A percentile compares a stretch with the other conserved stretches of the same genome.
These are phyloP conservation scores for Exophiala mesophila DNA, from an alignment of 2,329 filamentous ascomycete genomes.

Conservation along the genomic window DNA sequence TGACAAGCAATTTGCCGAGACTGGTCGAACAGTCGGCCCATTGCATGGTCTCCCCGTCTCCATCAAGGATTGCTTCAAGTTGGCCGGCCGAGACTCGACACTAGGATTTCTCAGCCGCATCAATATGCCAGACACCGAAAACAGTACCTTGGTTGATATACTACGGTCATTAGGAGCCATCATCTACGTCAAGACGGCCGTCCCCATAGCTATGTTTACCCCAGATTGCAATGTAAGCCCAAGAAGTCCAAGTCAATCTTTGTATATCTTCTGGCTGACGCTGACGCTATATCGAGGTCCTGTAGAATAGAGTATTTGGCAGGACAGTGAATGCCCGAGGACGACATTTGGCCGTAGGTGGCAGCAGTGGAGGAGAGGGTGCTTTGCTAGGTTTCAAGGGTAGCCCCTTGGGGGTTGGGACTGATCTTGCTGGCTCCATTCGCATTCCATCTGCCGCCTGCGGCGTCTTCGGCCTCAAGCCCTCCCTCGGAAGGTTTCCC, in stretches of 20 bases:
- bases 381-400: conserved; percentile 51
- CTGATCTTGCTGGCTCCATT: conserved; percentile 45
- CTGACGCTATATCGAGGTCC: too few species aligned
- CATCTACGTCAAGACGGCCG: conserved; percentile 30
- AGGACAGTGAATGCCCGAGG: conserved; percentile 52
- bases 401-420: conserved; percentile 51
- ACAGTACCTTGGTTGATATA: conserved; percentile 18
- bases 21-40: conserved; percentile 48
- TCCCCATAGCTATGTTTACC: conserved; percentile 30
- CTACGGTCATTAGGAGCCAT: conserved; percentile 30
- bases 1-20: conserved; percentile 39
- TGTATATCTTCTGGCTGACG: too few species aligned
- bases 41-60: conserved; percentile 59
- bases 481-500: conserved; percentile 40
- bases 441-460: conserved; percentile 36
- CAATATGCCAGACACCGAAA: conserved; percentile 9
- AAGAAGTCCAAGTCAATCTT: too few species aligned
- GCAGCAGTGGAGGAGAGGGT: conserved; percentile 54
- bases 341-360: conserved; percentile 46
- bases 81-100: conserved; percentile 23
- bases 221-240: conserved; percentile 30
- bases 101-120: conserved; percentile 16
- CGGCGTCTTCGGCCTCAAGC: conserved; percentile 36
- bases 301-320: conserved; percentile 37
- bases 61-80: conserved; percentile 44